These are phyloP conservation scores for Teunomyces pallodes DNA, from an alignment of 805 yeast species.

Conservation along the genomic window DNA sequence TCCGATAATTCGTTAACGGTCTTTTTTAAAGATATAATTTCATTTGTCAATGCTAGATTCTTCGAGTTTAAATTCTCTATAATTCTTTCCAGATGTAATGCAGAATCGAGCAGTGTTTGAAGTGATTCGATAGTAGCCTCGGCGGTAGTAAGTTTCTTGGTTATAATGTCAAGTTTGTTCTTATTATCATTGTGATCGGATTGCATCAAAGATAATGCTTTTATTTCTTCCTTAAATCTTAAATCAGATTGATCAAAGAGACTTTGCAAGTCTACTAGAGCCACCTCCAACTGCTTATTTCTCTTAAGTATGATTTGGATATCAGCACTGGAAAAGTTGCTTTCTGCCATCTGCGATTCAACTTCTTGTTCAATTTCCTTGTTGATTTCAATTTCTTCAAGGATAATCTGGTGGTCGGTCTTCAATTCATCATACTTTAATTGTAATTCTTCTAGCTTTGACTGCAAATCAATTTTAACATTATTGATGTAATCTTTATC, in stretches of 20 bases:
- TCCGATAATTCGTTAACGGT: slow-evolving; percentile 48
- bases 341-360: slow-evolving; percentile 13
- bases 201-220: slow-evolving; percentile 5
- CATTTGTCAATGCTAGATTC: slow-evolving; percentile 32
- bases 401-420: slow-evolving; percentile 28
- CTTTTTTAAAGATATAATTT: slow-evolving; percentile 29
- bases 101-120: slow-evolving; percentile 31
- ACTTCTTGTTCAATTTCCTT: slow-evolving; percentile 37
- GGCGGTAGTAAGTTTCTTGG: slow-evolving; percentile 16
- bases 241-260: slow-evolving; percentile 24
- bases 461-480: slow-evolving; percentile 26
- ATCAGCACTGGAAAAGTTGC: slow-evolving; percentile 15
- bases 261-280: slow-evolving; percentile 33
- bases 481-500: slow-evolving; percentile 46
- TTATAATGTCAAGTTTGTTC: slow-evolving; percentile 29
- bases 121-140: slow-evolving; percentile 24
- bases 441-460: slow-evolving; percentile 23
- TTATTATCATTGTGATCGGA: slow-evolving; percentile 29
- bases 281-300: slow-evolving; percentile 41
- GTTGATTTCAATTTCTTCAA: slow-evolving; percentile 37
- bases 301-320: slow-evolving; percentile 23
- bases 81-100: slow-evolving; percentile 33
- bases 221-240: slow-evolving; percentile 19
- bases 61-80: slow-evolving; percentile 33
- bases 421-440: slow-evolving; percentile 27